phyloP scores from a whole-genome alignment of 2,329 filamentous ascomycete species.

The Ceratocystis smalleyi region DNA sequence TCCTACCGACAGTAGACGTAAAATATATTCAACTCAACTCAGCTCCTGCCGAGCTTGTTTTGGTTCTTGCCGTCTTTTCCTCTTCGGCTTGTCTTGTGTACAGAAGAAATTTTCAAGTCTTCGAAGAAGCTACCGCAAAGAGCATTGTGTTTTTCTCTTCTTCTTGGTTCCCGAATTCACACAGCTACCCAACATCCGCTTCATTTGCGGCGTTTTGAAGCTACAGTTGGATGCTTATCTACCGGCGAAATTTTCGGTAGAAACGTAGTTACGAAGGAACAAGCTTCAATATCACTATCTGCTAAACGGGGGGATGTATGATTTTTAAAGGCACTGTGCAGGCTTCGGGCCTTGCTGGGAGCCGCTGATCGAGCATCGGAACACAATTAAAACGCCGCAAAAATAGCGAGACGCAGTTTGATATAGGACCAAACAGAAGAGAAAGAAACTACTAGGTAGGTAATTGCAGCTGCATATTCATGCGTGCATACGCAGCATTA shows the following conservation, averaged over 20 bases:
- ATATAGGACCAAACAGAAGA: not conserved
- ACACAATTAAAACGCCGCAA: not conserved
- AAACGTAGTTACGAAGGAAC: slow-evolving; percentile 1
- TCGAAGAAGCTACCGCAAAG: not conserved
- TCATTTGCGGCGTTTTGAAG: not conserved
- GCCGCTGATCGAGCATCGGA: not conserved
- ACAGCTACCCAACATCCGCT: not conserved
- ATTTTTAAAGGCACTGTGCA: not conserved
- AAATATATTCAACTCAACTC: too few species aligned
- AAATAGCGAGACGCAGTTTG: not conserved
- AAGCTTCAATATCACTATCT: not conserved
- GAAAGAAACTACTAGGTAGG: not conserved
- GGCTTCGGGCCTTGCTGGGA: not conserved
- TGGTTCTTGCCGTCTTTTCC: not conserved
- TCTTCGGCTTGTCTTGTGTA: not conserved
- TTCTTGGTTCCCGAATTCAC: not conserved
- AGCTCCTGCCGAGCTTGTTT: too few species aligned
- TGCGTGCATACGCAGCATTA: not conserved
- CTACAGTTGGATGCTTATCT: not conserved
- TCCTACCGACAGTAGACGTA: not conserved
- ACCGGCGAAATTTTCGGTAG: slow-evolving; percentile 7
- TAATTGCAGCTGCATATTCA: not conserved
- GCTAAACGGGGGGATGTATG: not conserved
- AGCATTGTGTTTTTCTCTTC: not conserved
- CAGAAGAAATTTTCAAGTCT: not conserved